Evolutionary conservation across 495 filamentous ascomycete species (phyloP).

Genomic region (Podospora anserina): DNA sequence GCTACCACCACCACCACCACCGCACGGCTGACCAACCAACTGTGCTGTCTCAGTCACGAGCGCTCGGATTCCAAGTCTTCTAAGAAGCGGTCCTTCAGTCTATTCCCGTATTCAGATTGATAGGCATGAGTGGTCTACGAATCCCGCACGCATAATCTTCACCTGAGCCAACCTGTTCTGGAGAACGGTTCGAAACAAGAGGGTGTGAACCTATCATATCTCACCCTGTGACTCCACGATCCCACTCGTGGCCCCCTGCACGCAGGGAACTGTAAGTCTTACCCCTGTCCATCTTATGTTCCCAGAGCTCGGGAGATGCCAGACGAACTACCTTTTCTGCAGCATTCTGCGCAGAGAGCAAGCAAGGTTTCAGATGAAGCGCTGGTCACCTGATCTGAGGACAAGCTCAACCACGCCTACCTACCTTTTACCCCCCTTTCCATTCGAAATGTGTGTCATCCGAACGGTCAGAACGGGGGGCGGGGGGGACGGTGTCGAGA

Average conservation of each 20-base stretch:
- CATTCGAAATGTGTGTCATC: not conserved
- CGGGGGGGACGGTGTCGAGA: not conserved
- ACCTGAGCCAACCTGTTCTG: not conserved
- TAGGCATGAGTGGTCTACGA: not conserved
- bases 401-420: not conserved
- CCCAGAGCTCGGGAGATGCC: not conserved
- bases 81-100: not conserved
- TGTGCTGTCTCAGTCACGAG: not conserved
- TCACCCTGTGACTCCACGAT: not conserved
- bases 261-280: not conserved
- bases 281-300: not conserved
- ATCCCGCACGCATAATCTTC: not conserved
- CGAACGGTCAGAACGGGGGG: not conserved
- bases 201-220: constrained; percentile 11
- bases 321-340: not conserved
- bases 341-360: not conserved
- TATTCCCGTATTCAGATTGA: not conserved
- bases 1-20: not conserved
- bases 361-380: not conserved
- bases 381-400: not conserved
- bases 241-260: not conserved
- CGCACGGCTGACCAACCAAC: not conserved
- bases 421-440: not conserved
- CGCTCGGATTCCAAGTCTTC: not conserved
- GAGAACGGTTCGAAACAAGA: not conserved